Evolutionary conservation across 1,284 basidiomycete genomes (phyloP).

Genomic region (Ganoderma sp.): DNA sequence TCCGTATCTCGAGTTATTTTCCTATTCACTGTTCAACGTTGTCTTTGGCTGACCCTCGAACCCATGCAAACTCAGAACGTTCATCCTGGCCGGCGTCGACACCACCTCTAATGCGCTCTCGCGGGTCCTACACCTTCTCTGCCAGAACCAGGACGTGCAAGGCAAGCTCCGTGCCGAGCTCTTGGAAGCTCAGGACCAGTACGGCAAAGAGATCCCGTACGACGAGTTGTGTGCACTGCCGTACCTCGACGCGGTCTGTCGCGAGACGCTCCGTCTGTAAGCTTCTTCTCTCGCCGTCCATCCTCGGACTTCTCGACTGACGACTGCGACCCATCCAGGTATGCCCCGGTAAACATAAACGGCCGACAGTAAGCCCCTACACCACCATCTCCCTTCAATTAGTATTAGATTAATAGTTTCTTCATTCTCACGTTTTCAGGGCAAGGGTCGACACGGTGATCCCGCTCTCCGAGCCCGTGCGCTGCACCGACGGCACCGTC

Average conservation of each 20-base stretch:
- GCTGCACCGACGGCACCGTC: constrained; percentile 37
- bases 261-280: constrained; percentile 36
- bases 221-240: constrained; percentile 40
- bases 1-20: constrained; percentile 23
- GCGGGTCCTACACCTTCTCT: constrained; percentile 11
- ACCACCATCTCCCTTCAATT: constrained; percentile 14
- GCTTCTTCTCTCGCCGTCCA: constrained; percentile 19
- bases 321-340: background rate
- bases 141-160: constrained; percentile 1
- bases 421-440: constrained; percentile 16
- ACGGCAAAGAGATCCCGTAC: constrained; percentile 33
- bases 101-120: constrained; percentile 21
- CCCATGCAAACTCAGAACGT: constrained; percentile 8
- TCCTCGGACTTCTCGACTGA: too few species aligned
- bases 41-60: background rate
- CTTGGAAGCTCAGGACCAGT: background rate
- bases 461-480: constrained; percentile 36
- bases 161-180: background rate
- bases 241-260: constrained; percentile 42
- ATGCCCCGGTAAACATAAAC: background rate
- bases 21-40: background rate
- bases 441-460: constrained; percentile 29
- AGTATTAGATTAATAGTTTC: background rate
- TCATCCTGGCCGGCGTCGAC: constrained; percentile 18
- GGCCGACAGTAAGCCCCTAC: background rate